Base-by-base conservation (phyloP, 352 stramenopile genomes). In the Phytophthora fragariaefolia region DNA sequence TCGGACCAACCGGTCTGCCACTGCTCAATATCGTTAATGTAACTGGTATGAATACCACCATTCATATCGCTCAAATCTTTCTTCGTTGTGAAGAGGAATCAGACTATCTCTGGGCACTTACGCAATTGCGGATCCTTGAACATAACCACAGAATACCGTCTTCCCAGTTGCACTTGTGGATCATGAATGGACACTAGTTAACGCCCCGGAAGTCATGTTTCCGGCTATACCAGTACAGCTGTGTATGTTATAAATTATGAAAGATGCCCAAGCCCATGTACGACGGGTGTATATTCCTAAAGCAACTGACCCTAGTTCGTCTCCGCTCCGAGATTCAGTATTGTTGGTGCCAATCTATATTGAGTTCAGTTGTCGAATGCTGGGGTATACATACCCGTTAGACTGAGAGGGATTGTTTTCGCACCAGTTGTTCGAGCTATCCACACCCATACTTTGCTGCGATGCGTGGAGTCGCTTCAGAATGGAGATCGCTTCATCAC, bases 1-100 rank as follows among this genome's bases (percentile, higher is more conserved):
- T 18, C 17, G 22, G 3, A 77, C 65, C 2, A 77, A 77, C 46
- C n/a, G 36, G 6, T 74, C 64, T 77, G 23, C 64, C 70, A 2
- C 28, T 77, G 9, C 30, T 77, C 2, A 73, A 67, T n/a, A 68
- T 77, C 9, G 59, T 73, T 3, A 48, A 48, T 10, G 45, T 70
- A 13, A 67, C 38, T 10, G 65, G 69, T 5, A 73, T 76, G 69
- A 73, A 69, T 20, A 63, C 58, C 1, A 71, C 57, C 0, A 58
- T 72, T 24, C 52, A 71, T 18, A 43, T 76, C n/a, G 67, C 45
- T 2, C 61, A 71, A 55, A 26, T 22, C 4, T 71, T 65, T 26
- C 23, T 71, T 10, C n/a, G 52, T 22, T 22, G 32, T 10, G 51
- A 22, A 23, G 34, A 42, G 18, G 34, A 42, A 22, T n/a, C 28